Base-by-base conservation (phyloP, 106 monocot species). In the Allium fistulosum region DNA sequence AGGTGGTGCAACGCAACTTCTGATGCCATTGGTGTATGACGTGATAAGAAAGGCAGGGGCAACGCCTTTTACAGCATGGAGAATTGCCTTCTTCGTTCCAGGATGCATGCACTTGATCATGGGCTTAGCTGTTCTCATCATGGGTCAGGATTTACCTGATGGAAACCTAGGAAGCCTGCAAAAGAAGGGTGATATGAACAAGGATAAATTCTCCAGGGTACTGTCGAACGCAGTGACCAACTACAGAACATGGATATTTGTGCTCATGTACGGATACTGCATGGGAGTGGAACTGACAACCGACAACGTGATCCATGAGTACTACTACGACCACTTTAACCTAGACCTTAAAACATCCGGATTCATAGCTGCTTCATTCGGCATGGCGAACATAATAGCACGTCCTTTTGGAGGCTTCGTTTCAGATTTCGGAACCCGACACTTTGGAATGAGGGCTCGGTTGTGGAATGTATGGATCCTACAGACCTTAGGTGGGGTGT, bases 31-130 rank as follows among this genome's bases (percentile, higher is more conserved):
- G 48, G 68, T 81, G 48, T 76, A 62, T 49, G 76, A 76, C 48
- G 6, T 69, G 46, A 81, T 81, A 50, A 26, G 48, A 22, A 59
- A 68, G 67, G n/a, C 49, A 17, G 76, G 76, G 8, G 26, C 62
- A 14, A 72, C 81, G 13, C 59, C 60, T 15, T 81, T 81, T 72
- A 69, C 63, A 9, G 81, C 76, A 0, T 81, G 81, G 81, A 65
- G 76, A 22, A 57, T 81, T 37, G 61, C 81, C 62, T 81, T 81
- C 69, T 81, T 81, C 72, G 66, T 81, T 62, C 81, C 76, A n/a
- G 81, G 76, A 12, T 8, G 65, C 14, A 76, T 81, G 72, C 81
- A 81, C 9, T 26, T 64, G 10, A 10, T 62, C 72, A 61, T 55
- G 45, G 81, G 66, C 6, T 7, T 76, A 6, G 26, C 16, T 13